Conservation (phyloP, 2,329 filamentous ascomycete species). For the Canariomyces notabilis region DNA sequence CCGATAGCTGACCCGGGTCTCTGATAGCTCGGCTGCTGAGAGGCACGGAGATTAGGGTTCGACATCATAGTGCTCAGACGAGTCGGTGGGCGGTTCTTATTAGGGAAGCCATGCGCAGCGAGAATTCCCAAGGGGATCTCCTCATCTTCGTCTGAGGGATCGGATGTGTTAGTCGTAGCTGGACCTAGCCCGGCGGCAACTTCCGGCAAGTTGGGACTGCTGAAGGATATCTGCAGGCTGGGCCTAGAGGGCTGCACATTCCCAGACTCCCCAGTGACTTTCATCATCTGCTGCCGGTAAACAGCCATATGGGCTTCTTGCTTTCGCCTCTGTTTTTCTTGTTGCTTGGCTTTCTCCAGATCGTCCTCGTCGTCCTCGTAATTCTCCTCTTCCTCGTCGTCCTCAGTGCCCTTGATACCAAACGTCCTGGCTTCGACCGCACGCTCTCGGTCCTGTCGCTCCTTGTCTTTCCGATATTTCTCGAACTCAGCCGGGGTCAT, state of each 20-base stretch:
- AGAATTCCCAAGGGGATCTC: slow-evolving; percentile 83
- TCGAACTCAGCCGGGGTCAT: slow-evolving; percentile 91
- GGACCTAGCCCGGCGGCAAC: slow-evolving; percentile 30
- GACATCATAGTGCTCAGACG: slow-evolving; percentile 60
- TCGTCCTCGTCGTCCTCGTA: slow-evolving; percentile 77
- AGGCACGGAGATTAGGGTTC: slow-evolving; percentile 64
- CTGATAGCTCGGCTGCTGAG: slow-evolving; percentile 41
- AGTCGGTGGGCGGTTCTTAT: slow-evolving; percentile 68
- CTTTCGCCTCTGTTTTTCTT: slow-evolving; percentile 73
- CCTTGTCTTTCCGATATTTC: slow-evolving; percentile 69
- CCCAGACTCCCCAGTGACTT: slow-evolving; percentile 73
- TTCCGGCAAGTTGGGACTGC: slow-evolving; percentile 54
- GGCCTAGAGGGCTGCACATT: slow-evolving; percentile 46
- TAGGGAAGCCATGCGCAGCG: slow-evolving; percentile 83
- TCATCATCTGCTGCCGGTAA: slow-evolving; percentile 95
- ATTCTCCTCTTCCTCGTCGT: slow-evolving; percentile 55
- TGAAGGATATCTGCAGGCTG: slow-evolving; percentile 52
- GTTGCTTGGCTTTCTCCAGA: slow-evolving; percentile 65
- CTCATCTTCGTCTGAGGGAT: slow-evolving; percentile 73
- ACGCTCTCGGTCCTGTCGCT: slow-evolving; percentile 37
- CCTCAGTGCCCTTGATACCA: slow-evolving; percentile 35
- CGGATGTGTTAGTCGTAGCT: slow-evolving; percentile 37
- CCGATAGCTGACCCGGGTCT: slow-evolving; percentile 54
- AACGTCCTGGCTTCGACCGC: slow-evolving; percentile 37
- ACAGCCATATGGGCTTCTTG: slow-evolving; percentile 87